Evolutionary conservation across 176 grass and related monocot genomes (phyloP), one percentile per base, ranked within the genome.

Genomic region (Metroxylon sagu): DNA sequence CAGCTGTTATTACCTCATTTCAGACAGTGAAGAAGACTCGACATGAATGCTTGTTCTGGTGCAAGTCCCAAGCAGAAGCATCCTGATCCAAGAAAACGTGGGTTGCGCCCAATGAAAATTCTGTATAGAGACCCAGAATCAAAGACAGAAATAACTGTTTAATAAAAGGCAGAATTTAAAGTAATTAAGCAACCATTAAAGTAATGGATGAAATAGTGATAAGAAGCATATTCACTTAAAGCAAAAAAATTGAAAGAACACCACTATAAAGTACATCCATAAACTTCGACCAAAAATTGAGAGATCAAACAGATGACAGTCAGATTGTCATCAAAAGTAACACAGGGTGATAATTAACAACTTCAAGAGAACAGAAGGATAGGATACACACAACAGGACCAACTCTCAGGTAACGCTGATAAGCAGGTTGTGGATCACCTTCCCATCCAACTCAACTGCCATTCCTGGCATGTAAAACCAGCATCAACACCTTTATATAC

Each of bases 1-100:
- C 30, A 48, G 19, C 17, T 29, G 6, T 25, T 53, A 73, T 80
- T 97, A 84, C 92, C 81, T 97, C 43, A 58, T 82, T 14, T 78
- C 78, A 65, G 80, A 59, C 18, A 70, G n/a, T 54, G 92, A 83
- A 76, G 85, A 97, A 71, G 29, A 85, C 25, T 88, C 76, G 26
- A 88, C 18, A 51, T 31, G 54, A 39, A 97, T 80, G 63, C 48
- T 80, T 68, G 81, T 97, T 73, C 68, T 91, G 59, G 73, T 69
- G 77, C 93, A 97, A 54, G 93, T 80, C 59, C 75, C 72, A 68
- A 97, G 53, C 12, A 97, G 56, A 65, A 83, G n/a, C 56, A 64
- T 76, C 56, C 18, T 64, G 5, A 61, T 79, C 78, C 81, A 91
- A 69, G 78, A 63, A 73, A 88, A 88, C 19, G 80, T 78, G 60